Evolutionary conservation across 1,284 basidiomycete genomes (phyloP).

Genomic region (Puccinia polysora): DNA sequence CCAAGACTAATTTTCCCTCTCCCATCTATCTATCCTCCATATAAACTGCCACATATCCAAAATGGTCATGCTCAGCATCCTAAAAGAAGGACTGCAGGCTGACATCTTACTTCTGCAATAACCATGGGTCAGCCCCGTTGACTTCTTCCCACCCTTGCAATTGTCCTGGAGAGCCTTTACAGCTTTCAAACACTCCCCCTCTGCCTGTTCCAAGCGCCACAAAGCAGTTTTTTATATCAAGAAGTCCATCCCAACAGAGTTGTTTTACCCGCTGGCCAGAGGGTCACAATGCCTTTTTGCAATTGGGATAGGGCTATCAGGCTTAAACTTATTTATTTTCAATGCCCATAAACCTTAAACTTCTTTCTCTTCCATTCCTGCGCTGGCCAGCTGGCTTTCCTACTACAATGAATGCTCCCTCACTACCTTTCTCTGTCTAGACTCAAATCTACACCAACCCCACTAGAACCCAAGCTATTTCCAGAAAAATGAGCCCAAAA

Average conservation of each 20-base stretch:
- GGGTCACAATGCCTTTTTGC: not conserved
- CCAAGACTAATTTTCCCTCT: not conserved
- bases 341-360: conserved; percentile 13
- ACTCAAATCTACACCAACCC: not conserved
- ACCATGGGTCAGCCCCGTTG: conserved; percentile 7
- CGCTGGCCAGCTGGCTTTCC: not conserved
- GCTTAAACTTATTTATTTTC: not conserved
- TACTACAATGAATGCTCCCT: not conserved
- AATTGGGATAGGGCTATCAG: not conserved
- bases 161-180: not conserved
- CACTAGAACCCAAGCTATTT: not conserved
- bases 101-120: not conserved
- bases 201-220: not conserved
- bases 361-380: not conserved
- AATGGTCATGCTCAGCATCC: not conserved
- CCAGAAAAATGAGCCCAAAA: not conserved
- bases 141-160: not conserved
- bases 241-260: not conserved
- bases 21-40: conserved; percentile 15
- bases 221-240: not conserved
- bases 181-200: not conserved
- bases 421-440: not conserved
- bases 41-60: conserved; percentile 19
- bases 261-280: not conserved
- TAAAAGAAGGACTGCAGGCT: not conserved